phyloP scores from a whole-genome alignment of 345 rosid genomes.

The Boechera divaricarpa region DNA sequence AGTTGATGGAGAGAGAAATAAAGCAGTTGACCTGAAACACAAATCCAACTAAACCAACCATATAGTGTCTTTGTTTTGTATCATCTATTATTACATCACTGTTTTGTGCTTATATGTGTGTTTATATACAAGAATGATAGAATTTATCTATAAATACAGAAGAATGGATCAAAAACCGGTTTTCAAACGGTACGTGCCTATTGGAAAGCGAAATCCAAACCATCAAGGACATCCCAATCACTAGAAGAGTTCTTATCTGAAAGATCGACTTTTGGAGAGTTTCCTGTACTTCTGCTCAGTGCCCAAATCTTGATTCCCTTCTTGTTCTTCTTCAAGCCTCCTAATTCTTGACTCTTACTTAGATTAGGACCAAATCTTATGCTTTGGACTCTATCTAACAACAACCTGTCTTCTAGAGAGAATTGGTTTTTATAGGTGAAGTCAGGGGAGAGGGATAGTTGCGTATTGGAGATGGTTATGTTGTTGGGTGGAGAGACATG shows the following conservation, averaged over 20 bases:
- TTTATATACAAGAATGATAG: slow-evolving; percentile 35
- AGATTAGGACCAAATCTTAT: slow-evolving; percentile 58
- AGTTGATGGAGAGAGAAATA: slow-evolving; percentile 35
- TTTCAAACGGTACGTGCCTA: not conserved
- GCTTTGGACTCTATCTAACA: slow-evolving; percentile 56
- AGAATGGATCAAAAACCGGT: slow-evolving; percentile 29
- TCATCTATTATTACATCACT: slow-evolving; percentile 31
- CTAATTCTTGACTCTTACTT: slow-evolving; percentile 88
- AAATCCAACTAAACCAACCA: slow-evolving; percentile 42
- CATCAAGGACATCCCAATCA: slow-evolving; percentile 61
- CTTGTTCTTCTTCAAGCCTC: slow-evolving; percentile 39
- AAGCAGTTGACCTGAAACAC: slow-evolving; percentile 44
- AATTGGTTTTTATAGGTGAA: slow-evolving; percentile 49
- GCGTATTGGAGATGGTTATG: slow-evolving; percentile 47
- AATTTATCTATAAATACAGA: slow-evolving; percentile 27
- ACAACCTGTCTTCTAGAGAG: slow-evolving; percentile 65
- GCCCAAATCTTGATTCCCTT: slow-evolving; percentile 50
- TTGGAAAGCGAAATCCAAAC: slow-evolving; percentile 48
- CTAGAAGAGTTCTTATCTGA: slow-evolving; percentile 40
- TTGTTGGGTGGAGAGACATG: slow-evolving; percentile 44
- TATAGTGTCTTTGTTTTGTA: slow-evolving; percentile 32
- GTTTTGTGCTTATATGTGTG: slow-evolving; percentile 25
- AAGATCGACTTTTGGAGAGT: slow-evolving; percentile 55
- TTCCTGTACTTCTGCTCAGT: slow-evolving; percentile 68
- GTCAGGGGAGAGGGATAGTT: slow-evolving; percentile 42